Percentiles rank a stretch among this genome's conserved stretches.
phyloP scores from a whole-genome alignment of 768 basidiomycete genomes.

The Suillus subalutaceus region DNA sequence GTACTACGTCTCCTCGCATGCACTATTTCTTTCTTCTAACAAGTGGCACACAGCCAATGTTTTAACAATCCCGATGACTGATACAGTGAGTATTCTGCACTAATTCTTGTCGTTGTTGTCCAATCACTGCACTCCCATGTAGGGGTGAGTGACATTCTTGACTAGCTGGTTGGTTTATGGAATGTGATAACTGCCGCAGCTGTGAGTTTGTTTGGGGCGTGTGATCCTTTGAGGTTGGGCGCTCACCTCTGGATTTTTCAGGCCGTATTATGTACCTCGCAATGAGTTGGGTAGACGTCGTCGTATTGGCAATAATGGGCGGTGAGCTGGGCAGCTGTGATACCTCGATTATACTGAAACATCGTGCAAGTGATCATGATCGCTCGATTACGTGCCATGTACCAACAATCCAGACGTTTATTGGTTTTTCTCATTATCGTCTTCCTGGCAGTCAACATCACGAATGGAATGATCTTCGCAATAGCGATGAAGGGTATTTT shows the following conservation, averaged over 20 bases:
- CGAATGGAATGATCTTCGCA: not conserved
- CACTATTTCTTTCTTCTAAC: not conserved
- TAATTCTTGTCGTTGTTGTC: not conserved
- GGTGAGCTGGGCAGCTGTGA: not conserved
- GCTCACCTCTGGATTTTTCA: not conserved
- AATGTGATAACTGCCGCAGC: not conserved
- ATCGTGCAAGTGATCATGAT: not conserved
- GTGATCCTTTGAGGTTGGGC: not conserved
- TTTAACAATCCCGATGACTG: not conserved
- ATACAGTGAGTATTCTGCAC: not conserved
- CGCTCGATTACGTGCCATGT: not conserved
- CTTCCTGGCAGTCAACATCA: not conserved
- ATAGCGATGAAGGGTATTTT: not conserved
- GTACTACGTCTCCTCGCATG: not conserved
- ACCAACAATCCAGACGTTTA: not conserved
- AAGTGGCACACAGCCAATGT: not conserved
- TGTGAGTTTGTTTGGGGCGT: not conserved
- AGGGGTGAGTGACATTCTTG: conserved; percentile 1
- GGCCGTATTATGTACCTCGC: not conserved
- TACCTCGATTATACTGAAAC: not conserved
- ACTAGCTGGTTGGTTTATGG: not conserved
- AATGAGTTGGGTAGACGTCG: not conserved
- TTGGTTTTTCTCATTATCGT: not conserved
- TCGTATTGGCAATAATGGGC: not conserved
- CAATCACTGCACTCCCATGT: not conserved